Evolutionary conservation across 805 yeast species (phyloP).

Genomic region (Naumovozyma baii): DNA sequence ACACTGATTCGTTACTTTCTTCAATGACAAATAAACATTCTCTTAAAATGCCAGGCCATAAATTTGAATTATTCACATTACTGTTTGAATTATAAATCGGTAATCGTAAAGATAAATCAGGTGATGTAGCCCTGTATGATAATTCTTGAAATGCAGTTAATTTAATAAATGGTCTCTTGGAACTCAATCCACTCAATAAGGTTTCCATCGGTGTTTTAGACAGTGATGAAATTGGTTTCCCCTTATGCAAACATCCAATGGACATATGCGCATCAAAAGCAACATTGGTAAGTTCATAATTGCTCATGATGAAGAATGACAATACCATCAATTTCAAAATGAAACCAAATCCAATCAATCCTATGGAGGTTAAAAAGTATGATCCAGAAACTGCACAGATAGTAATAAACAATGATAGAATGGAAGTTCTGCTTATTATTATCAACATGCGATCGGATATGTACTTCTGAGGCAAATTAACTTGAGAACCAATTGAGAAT

Average conservation of each 20-base stretch:
- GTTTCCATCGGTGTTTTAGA: slow-evolving; percentile 55
- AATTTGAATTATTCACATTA: slow-evolving; percentile 33
- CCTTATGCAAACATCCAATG: slow-evolving; percentile 63
- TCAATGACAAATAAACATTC: slow-evolving; percentile 51
- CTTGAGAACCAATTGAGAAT: slow-evolving; percentile 34
- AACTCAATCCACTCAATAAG: slow-evolving; percentile 52
- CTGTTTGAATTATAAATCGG: slow-evolving; percentile 35
- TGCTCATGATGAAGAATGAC: slow-evolving; percentile 31
- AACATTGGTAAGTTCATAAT: slow-evolving; percentile 50
- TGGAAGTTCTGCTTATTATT: slow-evolving; percentile 30
- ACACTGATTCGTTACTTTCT: slow-evolving; percentile 35
- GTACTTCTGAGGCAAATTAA: slow-evolving; percentile 32
- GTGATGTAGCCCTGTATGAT: slow-evolving; percentile 49
- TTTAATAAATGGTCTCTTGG: slow-evolving; percentile 40
- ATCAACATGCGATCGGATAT: slow-evolving; percentile 22
- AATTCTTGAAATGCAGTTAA: slow-evolving; percentile 70
- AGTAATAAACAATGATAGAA: slow-evolving; percentile 14
- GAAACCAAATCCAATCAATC: slow-evolving; percentile 26
- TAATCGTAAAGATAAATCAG: slow-evolving; percentile 38
- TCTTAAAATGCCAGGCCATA: slow-evolving; percentile 52
- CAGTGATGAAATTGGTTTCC: slow-evolving; percentile 45
- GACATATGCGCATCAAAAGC: slow-evolving; percentile 56
- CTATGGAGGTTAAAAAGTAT: slow-evolving; percentile 33
- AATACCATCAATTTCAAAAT: slow-evolving; percentile 26
- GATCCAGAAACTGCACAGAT: slow-evolving; percentile 20